A percentile compares a stretch with the other conserved stretches of the same genome.
These are phyloP conservation scores for Pseudogymnoascus sp. DNA, from an alignment of 2,329 filamentous ascomycete species.

Conservation along the genomic window DNA sequence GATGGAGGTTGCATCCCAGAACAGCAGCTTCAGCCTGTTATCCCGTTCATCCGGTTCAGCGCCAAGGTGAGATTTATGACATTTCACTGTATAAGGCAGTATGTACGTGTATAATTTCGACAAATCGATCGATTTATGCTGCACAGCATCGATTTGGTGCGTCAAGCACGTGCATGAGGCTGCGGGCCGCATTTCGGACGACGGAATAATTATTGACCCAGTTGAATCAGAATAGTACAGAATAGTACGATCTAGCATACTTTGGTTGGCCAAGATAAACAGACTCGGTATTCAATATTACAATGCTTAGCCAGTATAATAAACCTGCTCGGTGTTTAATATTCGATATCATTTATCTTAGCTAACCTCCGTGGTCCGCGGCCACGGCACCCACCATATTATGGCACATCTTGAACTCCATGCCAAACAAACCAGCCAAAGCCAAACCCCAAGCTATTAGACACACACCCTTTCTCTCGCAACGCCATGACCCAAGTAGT, in stretches of 20 bases:
- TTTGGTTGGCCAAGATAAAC: background rate
- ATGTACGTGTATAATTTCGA: background rate
- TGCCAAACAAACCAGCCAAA: background rate
- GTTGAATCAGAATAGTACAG: background rate
- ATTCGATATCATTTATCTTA: background rate
- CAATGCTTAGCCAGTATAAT: background rate
- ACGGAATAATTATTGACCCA: background rate
- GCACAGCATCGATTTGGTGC: background rate
- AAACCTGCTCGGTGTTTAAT: background rate
- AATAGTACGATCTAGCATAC: background rate
- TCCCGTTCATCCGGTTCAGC: background rate
- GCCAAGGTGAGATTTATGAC: background rate
- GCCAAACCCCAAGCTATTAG: background rate
- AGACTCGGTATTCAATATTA: background rate
- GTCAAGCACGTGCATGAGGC: background rate
- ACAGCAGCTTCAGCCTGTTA: background rate
- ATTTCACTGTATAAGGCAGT: background rate
- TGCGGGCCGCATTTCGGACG: conserved; percentile 6
- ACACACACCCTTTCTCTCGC: background rate
- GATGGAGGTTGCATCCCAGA: background rate
- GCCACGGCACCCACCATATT: background rate
- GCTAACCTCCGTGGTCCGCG: background rate
- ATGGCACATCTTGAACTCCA: background rate
- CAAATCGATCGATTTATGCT: background rate
- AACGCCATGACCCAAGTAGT: conserved; percentile 1